These are phyloP conservation scores for Parastagonospora nodorum DNA, from an alignment of 2,329 filamentous ascomycete species.

Conservation along the genomic window DNA sequence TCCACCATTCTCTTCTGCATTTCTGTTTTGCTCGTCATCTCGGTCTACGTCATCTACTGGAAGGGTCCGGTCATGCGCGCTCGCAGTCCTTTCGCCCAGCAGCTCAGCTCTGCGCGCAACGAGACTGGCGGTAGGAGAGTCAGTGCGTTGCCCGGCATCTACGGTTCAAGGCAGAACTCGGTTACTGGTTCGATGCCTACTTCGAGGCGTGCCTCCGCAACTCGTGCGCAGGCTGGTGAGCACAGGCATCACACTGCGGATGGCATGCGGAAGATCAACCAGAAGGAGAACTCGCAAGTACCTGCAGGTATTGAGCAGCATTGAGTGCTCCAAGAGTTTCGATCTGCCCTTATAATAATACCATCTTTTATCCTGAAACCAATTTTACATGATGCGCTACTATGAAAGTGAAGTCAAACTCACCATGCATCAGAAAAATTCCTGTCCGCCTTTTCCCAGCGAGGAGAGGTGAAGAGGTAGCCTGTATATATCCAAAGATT, in stretches of 20 bases:
- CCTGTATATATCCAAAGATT: no score
- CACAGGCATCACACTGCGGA: slow-evolving; percentile 16
- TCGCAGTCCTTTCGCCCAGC: slow-evolving; percentile 60
- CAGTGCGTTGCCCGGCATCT: slow-evolving; percentile 35
- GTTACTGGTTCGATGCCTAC: slow-evolving; percentile 23
- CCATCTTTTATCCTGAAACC: no score
- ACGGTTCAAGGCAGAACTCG: slow-evolving; percentile 39
- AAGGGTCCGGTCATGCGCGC: slow-evolving; percentile 61
- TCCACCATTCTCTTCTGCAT: slow-evolving; percentile 62
- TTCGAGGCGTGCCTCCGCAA: slow-evolving; percentile 36
- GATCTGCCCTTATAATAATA: no score
- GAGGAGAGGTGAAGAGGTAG: no score
- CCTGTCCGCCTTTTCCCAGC: no score
- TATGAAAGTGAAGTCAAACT: no score
- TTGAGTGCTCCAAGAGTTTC: neutral
- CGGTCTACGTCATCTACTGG: slow-evolving; percentile 57
- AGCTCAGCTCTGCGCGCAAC: slow-evolving; percentile 42
- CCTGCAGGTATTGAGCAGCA: slow-evolving; percentile 2
- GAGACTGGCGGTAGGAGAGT: slow-evolving; percentile 41
- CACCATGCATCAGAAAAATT: no score
- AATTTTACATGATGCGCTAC: no score
- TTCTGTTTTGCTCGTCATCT: slow-evolving; percentile 50
- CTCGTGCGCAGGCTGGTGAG: slow-evolving; percentile 22
- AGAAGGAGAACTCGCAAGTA: slow-evolving; percentile 6
- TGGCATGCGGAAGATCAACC: slow-evolving; percentile 7